These are phyloP conservation scores for Pythium oligandrum DNA, from an alignment of 352 stramenopile species.

Conservation along the genomic window DNA sequence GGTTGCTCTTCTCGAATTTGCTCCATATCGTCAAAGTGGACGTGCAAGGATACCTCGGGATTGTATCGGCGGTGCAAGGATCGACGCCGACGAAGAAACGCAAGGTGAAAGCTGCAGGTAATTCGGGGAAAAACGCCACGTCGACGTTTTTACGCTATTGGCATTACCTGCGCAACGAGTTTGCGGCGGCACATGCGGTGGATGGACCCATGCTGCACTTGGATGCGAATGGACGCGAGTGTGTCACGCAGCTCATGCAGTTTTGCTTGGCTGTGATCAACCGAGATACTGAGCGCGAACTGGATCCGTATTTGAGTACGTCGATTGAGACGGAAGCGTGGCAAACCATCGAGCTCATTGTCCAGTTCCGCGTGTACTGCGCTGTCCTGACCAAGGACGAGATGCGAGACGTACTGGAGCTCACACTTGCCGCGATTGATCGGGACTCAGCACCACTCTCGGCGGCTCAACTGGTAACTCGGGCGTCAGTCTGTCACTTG, in stretches of 20 bases:
- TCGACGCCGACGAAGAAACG: slow-evolving; percentile 16
- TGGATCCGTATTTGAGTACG: slow-evolving; percentile 16
- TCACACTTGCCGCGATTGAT: slow-evolving; percentile 49
- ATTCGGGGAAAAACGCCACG: slow-evolving; percentile 9
- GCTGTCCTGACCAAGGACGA: slow-evolving; percentile 44
- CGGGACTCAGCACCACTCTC: slow-evolving; percentile 7
- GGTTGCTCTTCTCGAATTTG: slow-evolving; percentile 43
- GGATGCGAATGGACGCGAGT: slow-evolving; percentile 66
- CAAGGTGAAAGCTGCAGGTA: slow-evolving; percentile 9
- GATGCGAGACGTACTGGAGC: slow-evolving; percentile 48
- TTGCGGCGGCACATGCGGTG: slow-evolving; percentile 44
- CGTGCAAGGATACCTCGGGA: slow-evolving; percentile 32
- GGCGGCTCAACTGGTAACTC: slow-evolving; percentile 16
- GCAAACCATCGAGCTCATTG: slow-evolving; percentile 49
- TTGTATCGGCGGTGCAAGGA: not conserved
- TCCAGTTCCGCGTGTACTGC: slow-evolving; percentile 66
- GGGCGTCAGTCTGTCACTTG: no score
- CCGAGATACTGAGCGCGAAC: slow-evolving; percentile 22
- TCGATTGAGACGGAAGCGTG: slow-evolving; percentile 66
- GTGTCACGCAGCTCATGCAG: slow-evolving; percentile 43
- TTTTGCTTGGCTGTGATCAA: slow-evolving; percentile 52
- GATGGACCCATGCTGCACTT: slow-evolving; percentile 60
- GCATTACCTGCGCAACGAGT: slow-evolving; percentile 54
- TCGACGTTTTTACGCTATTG: slow-evolving; percentile 43
- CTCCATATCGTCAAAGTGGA: slow-evolving; percentile 48